These are phyloP conservation scores for Tympanopsis confertula DNA, from an alignment of 2,329 filamentous ascomycete genomes.

Conservation along the genomic window DNA sequence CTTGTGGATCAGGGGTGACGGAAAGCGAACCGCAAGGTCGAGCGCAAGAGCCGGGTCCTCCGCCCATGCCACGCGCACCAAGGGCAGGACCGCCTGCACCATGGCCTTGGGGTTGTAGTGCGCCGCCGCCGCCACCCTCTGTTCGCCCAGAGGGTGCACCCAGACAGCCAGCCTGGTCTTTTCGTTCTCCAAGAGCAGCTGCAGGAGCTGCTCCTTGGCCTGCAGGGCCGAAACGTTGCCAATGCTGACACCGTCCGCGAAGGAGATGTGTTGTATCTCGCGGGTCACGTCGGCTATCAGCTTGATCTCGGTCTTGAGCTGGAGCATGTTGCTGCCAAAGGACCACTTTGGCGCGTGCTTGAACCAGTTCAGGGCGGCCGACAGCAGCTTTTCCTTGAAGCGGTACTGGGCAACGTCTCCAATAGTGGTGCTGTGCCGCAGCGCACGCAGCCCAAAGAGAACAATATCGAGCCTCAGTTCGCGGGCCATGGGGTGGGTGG, in stretches of 20 bases:
- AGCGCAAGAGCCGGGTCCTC: slow-evolving; percentile 81
- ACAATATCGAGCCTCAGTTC: slow-evolving; percentile 87
- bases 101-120: slow-evolving; percentile 3
- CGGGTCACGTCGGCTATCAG: slow-evolving; percentile 65
- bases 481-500: slow-evolving; percentile 67
- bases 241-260: slow-evolving; percentile 19
- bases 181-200: slow-evolving; percentile 73
- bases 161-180: slow-evolving; percentile 75
- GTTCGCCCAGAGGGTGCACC: slow-evolving; percentile 68
- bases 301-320: slow-evolving; percentile 84
- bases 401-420: slow-evolving; percentile 60
- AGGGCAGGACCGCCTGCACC: slow-evolving; percentile 40
- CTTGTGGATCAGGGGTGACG: slow-evolving; percentile 52
- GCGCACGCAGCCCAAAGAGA: slow-evolving; percentile 67
- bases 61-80: slow-evolving; percentile 75
- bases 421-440: slow-evolving; percentile 61
- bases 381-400: slow-evolving; percentile 78
- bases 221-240: slow-evolving; percentile 75
- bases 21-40: slow-evolving; percentile 70
- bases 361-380: slow-evolving; percentile 84
- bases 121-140: slow-evolving; percentile 20
- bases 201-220: slow-evolving; percentile 72
- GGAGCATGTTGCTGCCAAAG: slow-evolving; percentile 84
- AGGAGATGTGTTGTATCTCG: slow-evolving; percentile 52
- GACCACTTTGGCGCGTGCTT: slow-evolving; percentile 75